Evolutionary conservation across 306 rosid species (phyloP).

Genomic region (Rosa chinensis): DNA sequence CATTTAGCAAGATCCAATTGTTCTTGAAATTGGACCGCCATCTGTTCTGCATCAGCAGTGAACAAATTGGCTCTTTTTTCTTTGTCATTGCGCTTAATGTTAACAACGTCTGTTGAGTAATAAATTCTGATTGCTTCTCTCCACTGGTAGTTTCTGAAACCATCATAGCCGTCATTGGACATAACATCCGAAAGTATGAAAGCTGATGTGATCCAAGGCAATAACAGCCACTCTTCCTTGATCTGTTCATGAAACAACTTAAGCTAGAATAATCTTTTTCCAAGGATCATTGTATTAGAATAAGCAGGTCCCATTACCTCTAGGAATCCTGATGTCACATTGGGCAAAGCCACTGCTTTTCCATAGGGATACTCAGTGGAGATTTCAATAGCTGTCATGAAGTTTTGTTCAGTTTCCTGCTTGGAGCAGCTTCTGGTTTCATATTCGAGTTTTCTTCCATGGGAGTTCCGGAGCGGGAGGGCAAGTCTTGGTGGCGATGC

Average conservation of each 20-base stretch:
- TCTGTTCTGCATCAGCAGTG: too few species aligned
- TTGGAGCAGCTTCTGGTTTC: constrained; percentile 22
- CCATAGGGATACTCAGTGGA: constrained; percentile 34
- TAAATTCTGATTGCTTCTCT: not conserved
- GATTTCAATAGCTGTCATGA: constrained; percentile 41
- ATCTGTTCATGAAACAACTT: constrained; percentile 29
- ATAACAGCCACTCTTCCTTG: constrained; percentile 45
- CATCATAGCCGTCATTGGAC: not conserved
- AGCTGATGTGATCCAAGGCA: constrained; percentile 39
- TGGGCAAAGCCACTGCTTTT: constrained; percentile 40
- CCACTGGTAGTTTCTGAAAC: constrained; percentile 1
- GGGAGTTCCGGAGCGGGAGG: too few species aligned
- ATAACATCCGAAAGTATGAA: constrained; percentile 29
- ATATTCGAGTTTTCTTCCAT: constrained; percentile 36
- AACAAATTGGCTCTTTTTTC: not conserved
- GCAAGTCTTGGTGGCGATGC: too few species aligned
- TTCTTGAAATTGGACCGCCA: too few species aligned
- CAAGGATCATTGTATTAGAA: not conserved
- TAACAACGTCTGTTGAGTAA: too few species aligned
- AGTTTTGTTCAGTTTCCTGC: constrained; percentile 18
- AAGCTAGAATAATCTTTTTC: not conserved
- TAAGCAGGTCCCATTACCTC: constrained; percentile 21
- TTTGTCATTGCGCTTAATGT: not conserved
- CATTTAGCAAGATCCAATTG: too few species aligned
- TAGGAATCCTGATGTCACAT: constrained; percentile 30